Base-by-base conservation (phyloP, 2,329 filamentous ascomycete genomes). In the Diaporthe ampelina region DNA sequence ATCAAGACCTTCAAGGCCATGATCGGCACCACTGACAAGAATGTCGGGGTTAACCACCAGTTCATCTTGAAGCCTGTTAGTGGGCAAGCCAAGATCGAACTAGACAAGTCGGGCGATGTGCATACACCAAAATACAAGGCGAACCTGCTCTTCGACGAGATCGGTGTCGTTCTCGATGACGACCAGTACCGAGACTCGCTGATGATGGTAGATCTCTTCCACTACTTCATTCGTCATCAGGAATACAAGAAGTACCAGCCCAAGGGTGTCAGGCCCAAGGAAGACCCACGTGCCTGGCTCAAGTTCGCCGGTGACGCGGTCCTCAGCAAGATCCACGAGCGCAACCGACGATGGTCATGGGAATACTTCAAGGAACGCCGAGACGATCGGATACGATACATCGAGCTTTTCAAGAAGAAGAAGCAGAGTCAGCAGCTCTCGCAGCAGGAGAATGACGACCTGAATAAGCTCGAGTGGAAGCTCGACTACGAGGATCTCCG, bases 191-290 rank as follows among this genome's bases (percentile, higher is more conserved):
- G 97, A 40, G 97, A 99, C 84, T 95, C 93, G 7, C 86, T 99
- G 74, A 99, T 99, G 97, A 94, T 99, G 87, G 94, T 98, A 2
- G 97, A 99, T 81, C 88, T 98, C 3, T 99, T 99, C 86, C 97
- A 99, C 83, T 98, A 98, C 84, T 99, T 98, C 83, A 94, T 98
- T 78, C 93, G 96, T 43, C 97, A 99, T 78, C 97, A 98, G 82
- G 96, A 99, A 82, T 98, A 98, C 86, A 97, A 97, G 81, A 96
- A 93, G 79, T 88, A 95, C 74, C 95, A 98, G 79, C 97, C 97
- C 5, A 97, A 97, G 81, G 92, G 88, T 0, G 89, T 92, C 74
- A 89, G 90, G 0, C 94, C 95, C 0, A 97, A 95, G 81, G 94
- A 98, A 82, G 94, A 98, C 78, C 96, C 97, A 19, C 91, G 91